Evolutionary conservation across 2,329 filamentous ascomycete species (phyloP).

Genomic region (Penicillium sp.): DNA sequence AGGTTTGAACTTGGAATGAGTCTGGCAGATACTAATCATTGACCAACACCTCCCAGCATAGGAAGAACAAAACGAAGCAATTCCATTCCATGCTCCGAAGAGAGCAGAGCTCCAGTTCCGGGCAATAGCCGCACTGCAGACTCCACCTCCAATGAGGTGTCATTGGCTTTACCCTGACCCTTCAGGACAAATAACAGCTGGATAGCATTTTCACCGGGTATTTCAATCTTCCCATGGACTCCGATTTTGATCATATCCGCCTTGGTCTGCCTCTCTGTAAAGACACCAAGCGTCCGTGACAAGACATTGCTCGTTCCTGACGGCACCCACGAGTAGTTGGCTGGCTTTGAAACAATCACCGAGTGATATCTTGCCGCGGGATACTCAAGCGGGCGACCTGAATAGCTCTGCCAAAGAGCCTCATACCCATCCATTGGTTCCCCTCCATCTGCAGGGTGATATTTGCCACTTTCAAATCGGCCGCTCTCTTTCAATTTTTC

Average conservation of each 20-base stretch:
- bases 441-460: background rate
- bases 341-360: slow-evolving; percentile 9
- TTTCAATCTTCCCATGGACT: background rate
- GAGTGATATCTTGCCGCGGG: slow-evolving; percentile 10
- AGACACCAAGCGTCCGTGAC: slow-evolving; percentile 16
- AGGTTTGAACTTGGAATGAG: no score
- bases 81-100: no score
- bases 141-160: background rate
- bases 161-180: background rate
- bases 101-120: no score
- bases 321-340: slow-evolving; percentile 2
- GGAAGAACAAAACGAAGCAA: no score
- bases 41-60: no score
- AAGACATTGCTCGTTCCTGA: background rate
- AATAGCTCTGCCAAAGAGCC: slow-evolving; percentile 15
- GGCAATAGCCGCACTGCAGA: slow-evolving; percentile 1
- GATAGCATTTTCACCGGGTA: slow-evolving; percentile 1
- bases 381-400: slow-evolving; percentile 10
- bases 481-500: slow-evolving; percentile 7
- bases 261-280: slow-evolving; percentile 17
- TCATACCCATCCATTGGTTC: slow-evolving; percentile 12
- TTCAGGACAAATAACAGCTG: slow-evolving; percentile 2
- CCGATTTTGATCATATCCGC: slow-evolving; percentile 16
- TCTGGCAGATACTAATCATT: no score
- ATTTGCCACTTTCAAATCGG: slow-evolving; percentile 17